Percentiles rank a stretch among this genome's conserved stretches.
Evolutionary conservation across 2,329 filamentous ascomycete genomes (phyloP).

Genomic region (Aspergillus amoenus): DNA sequence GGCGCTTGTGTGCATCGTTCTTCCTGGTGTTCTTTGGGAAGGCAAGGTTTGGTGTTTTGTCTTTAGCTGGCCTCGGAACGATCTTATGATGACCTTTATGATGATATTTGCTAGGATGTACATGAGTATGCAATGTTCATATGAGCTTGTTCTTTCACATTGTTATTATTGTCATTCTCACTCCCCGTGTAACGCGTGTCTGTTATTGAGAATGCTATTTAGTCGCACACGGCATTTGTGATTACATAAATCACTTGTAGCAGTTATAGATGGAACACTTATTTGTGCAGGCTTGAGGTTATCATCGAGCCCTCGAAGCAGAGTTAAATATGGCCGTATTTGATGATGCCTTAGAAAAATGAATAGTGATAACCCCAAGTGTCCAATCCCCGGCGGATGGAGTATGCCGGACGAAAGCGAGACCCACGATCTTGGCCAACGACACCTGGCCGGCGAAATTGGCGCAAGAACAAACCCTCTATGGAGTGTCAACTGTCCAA

Average conservation of each 20-base stretch:
- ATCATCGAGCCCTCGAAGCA: neutral
- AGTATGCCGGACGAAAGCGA: neutral
- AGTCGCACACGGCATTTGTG: neutral
- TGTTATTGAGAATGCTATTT: conserved; percentile 18
- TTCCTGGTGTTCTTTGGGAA: conserved; percentile 29
- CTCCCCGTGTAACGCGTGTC: conserved; percentile 15
- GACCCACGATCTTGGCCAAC: neutral
- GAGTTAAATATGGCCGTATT: neutral
- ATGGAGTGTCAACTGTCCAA: neutral
- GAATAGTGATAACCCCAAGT: neutral
- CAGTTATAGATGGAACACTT: neutral
- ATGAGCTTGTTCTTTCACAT: conserved; percentile 28
- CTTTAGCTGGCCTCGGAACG: conserved; percentile 29
- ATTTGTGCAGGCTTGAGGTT: neutral
- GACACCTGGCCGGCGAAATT: neutral
- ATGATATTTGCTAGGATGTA: conserved; percentile 40
- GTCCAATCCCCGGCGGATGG: neutral
- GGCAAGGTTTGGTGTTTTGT: conserved; percentile 24
- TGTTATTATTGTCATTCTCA: conserved; percentile 13
- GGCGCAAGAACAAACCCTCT: neutral
- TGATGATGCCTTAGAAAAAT: neutral
- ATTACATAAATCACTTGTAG: neutral
- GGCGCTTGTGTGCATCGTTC: conserved; percentile 14
- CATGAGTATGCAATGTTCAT: conserved; percentile 38
- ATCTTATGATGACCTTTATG: conserved; percentile 39